Conservation (phyloP, 2,329 filamentous ascomycete species). For the Coleophoma crateriformis region DNA sequence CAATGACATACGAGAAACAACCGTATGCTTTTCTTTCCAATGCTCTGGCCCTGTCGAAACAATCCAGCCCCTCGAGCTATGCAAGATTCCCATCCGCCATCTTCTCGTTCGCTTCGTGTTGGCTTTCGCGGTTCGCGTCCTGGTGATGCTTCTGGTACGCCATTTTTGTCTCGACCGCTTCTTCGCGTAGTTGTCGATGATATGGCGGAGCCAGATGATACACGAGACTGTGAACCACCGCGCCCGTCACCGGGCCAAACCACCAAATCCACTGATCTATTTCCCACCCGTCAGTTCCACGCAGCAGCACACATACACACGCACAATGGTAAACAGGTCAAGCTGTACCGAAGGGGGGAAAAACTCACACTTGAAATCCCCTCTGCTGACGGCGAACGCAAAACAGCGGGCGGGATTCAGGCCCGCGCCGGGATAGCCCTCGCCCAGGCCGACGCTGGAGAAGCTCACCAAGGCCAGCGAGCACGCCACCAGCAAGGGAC, state of each 20-base stretch:
- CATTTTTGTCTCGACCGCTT: neutral
- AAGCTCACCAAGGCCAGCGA: slow-evolving; percentile 31
- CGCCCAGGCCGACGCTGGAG: slow-evolving; percentile 28
- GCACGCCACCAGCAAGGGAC: slow-evolving; percentile 42
- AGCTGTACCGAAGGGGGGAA: neutral
- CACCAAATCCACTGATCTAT: slow-evolving; percentile 34
- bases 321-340: neutral
- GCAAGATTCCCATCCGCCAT: too few relatives aligned
- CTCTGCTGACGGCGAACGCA: slow-evolving; percentile 33
- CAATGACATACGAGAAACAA: too few relatives aligned
- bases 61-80: too few relatives aligned
- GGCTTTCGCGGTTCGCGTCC: too few relatives aligned
- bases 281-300: neutral
- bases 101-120: too few relatives aligned
- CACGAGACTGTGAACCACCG: slow-evolving; percentile 20
- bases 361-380: slow-evolving; percentile 10
- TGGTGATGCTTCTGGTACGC: too few relatives aligned
- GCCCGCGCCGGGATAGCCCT: slow-evolving; percentile 32
- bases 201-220: slow-evolving; percentile 28
- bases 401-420: slow-evolving; percentile 37
- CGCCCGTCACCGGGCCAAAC: slow-evolving; percentile 27
- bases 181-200: slow-evolving; percentile 7
- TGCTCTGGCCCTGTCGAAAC: too few relatives aligned
- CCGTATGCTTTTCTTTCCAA: too few relatives aligned
- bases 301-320: neutral